A percentile compares a stretch with the other conserved stretches of the same genome.
Evolutionary conservation across 2,329 filamentous ascomycete genomes (phyloP).

Genomic region (Aureobasidium namibiae): DNA sequence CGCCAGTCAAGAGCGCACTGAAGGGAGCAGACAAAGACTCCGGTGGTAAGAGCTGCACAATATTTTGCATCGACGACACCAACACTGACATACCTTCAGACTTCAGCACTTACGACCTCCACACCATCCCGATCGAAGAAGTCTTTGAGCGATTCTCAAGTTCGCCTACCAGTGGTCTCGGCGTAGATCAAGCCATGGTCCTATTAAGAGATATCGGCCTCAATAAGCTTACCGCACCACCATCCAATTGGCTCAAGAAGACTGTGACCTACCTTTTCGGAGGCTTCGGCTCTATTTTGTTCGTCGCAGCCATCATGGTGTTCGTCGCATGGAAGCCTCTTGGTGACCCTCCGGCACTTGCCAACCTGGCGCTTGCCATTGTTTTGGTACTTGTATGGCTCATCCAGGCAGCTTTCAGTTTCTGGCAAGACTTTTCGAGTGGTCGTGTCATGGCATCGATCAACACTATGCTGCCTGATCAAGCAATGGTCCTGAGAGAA

Average conservation of each 20-base stretch:
- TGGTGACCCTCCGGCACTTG: constrained; percentile 59
- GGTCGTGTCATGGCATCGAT: constrained; percentile 72
- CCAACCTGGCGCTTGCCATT: constrained; percentile 66
- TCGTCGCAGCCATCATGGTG: constrained; percentile 61
- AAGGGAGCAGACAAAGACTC: constrained; percentile 23
- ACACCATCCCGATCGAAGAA: constrained; percentile 50
- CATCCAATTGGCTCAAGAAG: constrained; percentile 50
- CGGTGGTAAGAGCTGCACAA: constrained; percentile 21
- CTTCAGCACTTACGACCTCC: constrained; percentile 54
- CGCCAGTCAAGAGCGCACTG: constrained; percentile 19
- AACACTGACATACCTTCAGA: constrained; percentile 16
- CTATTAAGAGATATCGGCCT: constrained; percentile 53
- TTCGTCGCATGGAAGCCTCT: constrained; percentile 72
- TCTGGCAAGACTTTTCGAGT: constrained; percentile 65
- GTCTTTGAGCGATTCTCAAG: constrained; percentile 52
- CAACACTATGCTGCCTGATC: constrained; percentile 69
- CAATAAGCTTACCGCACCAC: constrained; percentile 59
- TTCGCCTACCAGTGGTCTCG: constrained; percentile 51
- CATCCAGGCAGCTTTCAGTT: constrained; percentile 46
- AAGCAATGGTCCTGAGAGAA: constrained; percentile 58
- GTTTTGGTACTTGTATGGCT: constrained; percentile 64
- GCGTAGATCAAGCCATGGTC: constrained; percentile 47
- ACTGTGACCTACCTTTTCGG: constrained; percentile 66
- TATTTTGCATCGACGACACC: neutral
- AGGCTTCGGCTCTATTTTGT: constrained; percentile 65